Conservation (phyloP, 2,329 filamentous ascomycete species). For the Sporothrix protearum region DNA sequence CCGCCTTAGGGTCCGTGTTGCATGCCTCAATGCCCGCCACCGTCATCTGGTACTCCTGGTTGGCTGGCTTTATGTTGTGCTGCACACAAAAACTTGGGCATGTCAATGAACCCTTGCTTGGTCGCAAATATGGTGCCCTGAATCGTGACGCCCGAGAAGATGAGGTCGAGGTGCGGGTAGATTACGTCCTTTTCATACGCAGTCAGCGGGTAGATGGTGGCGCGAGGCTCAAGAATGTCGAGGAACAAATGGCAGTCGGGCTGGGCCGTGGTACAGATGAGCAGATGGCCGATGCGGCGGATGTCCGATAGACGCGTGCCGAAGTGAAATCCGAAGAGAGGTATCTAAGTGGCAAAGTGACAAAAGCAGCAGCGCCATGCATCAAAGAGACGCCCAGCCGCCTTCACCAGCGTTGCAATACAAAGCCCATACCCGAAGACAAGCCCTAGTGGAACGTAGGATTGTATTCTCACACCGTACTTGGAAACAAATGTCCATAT, state of each 20-base stretch:
- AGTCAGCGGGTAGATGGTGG: conserved; percentile 46
- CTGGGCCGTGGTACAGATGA: conserved; percentile 16
- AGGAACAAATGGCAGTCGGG: conserved; percentile 18
- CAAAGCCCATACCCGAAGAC: background rate
- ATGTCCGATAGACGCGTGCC: conserved; percentile 36
- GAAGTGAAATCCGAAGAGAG: background rate
- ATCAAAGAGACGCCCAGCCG: background rate
- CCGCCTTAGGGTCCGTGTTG: conserved; percentile 54
- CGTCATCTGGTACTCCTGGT: conserved; percentile 53
- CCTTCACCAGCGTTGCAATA: background rate
- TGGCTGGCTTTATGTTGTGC: conserved; percentile 56
- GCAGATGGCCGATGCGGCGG: conserved; percentile 50
- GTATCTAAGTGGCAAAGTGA: too few relatives aligned
- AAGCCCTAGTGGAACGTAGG: background rate
- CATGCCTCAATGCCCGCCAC: conserved; percentile 49
- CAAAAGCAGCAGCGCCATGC: background rate
- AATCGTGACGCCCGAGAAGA: conserved; percentile 53
- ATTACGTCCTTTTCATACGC: conserved; percentile 1
- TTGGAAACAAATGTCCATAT: background rate
- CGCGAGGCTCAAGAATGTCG: conserved; percentile 51
- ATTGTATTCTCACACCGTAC: background rate
- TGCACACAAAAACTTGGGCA: conserved; percentile 57
- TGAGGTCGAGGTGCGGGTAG: conserved; percentile 46
- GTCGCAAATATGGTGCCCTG: conserved; percentile 48
- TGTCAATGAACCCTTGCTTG: conserved; percentile 58